Evolutionary conservation across 805 yeast species (phyloP), one percentile per base, ranked within the genome.

Genomic region (Lachancea waltii): DNA sequence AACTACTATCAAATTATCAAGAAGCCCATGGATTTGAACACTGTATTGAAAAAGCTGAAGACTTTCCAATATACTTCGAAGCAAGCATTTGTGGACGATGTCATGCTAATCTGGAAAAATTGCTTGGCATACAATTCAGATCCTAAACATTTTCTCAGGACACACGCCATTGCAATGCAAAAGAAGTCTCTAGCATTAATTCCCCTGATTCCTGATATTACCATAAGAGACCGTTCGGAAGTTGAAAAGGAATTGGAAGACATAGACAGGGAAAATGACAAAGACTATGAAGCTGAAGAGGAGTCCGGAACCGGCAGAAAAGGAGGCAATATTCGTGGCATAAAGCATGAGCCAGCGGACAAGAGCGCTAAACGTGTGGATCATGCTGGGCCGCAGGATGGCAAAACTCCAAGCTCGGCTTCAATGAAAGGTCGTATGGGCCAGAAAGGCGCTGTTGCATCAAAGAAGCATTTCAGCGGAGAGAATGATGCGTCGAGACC

Each of bases 91-190:
- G 95, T 87, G n/a, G 95, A 85, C 54, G 98, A 92, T 58, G 66
- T 92, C 43, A 84, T 85, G 87, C 70, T 94, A 36, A 92, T 92
- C 21, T 92, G 98, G 98, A 77, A 79, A 45, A 92, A 92, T 60
- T 92, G 99, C 58, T 64, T 94, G 41, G 77, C 89, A 1, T 92
- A 86, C 59, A 92, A 92, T 59, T 81, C 96, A 0, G 97, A 92
- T 53, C 97, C 98, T 2, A 81, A 79, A 42, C 97, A 92, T 60
- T 90, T 84, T 48, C 59, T 92, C 31, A 69, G 99, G 34, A 84
- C 78, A 0, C 97, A 92, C 63, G 98, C 98, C 0, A 62, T 84
- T 33, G 96, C 97, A 2, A 94, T 92, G 98, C 95, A 87, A 50
- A 86, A 86, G 62, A 85, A 84, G 55, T 79, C 97, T 0, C 57